Evolutionary conservation across 2,329 filamentous ascomycete species (phyloP).

Genomic region (Verticillium klebahnii): DNA sequence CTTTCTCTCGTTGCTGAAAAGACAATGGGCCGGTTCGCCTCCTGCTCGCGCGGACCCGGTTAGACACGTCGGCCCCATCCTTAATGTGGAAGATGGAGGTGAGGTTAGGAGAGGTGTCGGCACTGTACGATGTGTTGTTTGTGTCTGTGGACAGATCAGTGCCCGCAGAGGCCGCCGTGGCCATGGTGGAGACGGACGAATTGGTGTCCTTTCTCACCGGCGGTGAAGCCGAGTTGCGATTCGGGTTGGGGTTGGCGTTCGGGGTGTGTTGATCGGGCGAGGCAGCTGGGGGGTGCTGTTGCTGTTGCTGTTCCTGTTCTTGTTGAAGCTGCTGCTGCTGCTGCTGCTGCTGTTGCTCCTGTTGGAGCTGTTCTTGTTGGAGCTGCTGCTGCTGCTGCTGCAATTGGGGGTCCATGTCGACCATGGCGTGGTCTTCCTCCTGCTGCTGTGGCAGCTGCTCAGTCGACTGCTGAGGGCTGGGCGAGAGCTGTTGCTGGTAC

Average conservation of each 20-base stretch:
- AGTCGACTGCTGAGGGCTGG: constrained; percentile 16
- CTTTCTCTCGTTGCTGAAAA: constrained; percentile 53
- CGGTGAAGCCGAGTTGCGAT: constrained; percentile 19
- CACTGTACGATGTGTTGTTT: constrained; percentile 45
- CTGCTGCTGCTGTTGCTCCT: constrained; percentile 17
- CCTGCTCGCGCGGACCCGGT: constrained; percentile 50
- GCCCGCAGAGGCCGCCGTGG: constrained; percentile 27
- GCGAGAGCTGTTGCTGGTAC: constrained; percentile 9
- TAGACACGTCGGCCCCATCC: constrained; percentile 50
- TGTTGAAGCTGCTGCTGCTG: constrained; percentile 15
- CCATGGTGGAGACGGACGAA: constrained; percentile 48
- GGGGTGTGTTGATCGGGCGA: constrained; percentile 7
- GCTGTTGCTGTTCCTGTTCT: constrained; percentile 11
- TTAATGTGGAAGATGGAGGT: constrained; percentile 49
- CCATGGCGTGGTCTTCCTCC: constrained; percentile 4
- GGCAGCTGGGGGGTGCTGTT: constrained; percentile 14
- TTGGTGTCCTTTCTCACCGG: constrained; percentile 43
- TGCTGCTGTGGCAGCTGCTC: constrained; percentile 16
- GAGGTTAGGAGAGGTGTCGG: constrained; percentile 46
- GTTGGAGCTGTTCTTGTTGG: constrained; percentile 13
- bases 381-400: constrained; percentile 11
- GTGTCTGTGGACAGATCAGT: constrained; percentile 39
- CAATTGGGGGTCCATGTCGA: constrained; percentile 1
- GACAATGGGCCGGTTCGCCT: constrained; percentile 56
- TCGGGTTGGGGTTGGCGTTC: constrained; percentile 4